A percentile compares a stretch with the other conserved stretches of the same genome.
These are phyloP conservation scores for Emericellopsis terricola DNA, from an alignment of 495 filamentous ascomycete genomes.

Conservation along the genomic window DNA sequence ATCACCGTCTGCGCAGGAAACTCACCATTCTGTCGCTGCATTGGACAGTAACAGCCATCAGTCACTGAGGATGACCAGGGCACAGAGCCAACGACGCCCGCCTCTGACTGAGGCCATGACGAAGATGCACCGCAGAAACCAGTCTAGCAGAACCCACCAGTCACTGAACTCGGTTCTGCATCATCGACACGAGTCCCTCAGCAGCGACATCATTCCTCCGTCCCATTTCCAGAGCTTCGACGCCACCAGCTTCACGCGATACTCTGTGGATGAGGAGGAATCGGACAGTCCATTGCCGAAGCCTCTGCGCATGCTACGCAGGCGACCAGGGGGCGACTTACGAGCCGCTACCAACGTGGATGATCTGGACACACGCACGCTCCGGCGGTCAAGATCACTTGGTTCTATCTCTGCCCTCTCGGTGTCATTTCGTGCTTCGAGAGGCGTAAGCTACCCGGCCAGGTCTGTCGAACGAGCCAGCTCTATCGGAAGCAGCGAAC, in stretches of 20 bases:
- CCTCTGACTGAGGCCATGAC: constrained; percentile 13
- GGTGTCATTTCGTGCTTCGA: constrained; percentile 47
- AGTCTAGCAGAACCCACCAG: constrained; percentile 18
- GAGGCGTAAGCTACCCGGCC: not conserved
- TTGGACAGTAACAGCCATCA: constrained; percentile 8
- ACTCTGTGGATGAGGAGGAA: constrained; percentile 6
- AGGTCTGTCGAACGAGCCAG: not conserved
- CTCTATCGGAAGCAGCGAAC: constrained; percentile 17
- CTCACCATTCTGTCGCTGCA: too few species aligned
- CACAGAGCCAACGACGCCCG: constrained; percentile 9
- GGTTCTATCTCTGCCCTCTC: constrained; percentile 52
- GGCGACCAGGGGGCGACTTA: constrained; percentile 79
- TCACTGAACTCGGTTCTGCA: constrained; percentile 19
- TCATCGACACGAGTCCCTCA: constrained; percentile 44
- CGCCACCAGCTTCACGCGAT: constrained; percentile 29
- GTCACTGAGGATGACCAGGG: constrained; percentile 7
- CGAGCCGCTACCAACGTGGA: constrained; percentile 59
- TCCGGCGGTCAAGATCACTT: constrained; percentile 47
- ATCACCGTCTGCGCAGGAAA: constrained; percentile 21
- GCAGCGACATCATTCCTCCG: constrained; percentile 47
- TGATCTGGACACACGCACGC: constrained; percentile 33
- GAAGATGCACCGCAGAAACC: constrained; percentile 17
- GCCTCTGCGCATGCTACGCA: constrained; percentile 50
- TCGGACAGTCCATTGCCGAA: constrained; percentile 21
- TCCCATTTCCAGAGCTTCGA: constrained; percentile 42